Conservation (phyloP, 331 rosid species). For the Pyrus hybrid region DNA sequence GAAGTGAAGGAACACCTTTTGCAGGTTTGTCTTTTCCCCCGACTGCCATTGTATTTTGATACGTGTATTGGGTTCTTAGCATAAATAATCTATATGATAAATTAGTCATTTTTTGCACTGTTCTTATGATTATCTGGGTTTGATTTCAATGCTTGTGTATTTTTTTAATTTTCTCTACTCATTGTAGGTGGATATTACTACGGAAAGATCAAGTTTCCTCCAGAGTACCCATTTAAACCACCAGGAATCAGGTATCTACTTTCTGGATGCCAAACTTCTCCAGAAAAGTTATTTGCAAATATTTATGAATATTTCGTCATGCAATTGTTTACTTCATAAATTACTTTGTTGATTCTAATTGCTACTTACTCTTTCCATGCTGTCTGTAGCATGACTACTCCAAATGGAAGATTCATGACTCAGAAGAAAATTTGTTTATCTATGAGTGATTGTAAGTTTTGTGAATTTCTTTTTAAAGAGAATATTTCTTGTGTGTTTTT, state of each 20-base stretch:
- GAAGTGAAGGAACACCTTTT: slow-evolving; percentile 97
- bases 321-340: not conserved
- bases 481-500: not conserved
- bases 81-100: not conserved
- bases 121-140: not conserved
- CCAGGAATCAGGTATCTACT: slow-evolving; percentile 83
- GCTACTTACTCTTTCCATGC: not conserved
- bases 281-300: not conserved
- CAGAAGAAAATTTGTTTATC: slow-evolving; percentile 94
- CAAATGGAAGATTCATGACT: slow-evolving; percentile 91
- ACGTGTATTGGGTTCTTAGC: slow-evolving; percentile 1
- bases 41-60: not conserved
- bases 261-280: not conserved
- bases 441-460: slow-evolving; percentile 91
- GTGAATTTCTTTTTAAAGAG: not conserved
- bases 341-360: not conserved
- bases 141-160: not conserved
- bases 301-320: not conserved
- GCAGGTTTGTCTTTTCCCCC: slow-evolving; percentile 41
- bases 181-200: slow-evolving; percentile 82
- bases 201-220: slow-evolving; percentile 88
- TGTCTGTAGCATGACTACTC: slow-evolving; percentile 81
- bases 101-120: not conserved
- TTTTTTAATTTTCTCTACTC: not conserved
- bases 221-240: slow-evolving; percentile 93